Evolutionary conservation across 1,284 basidiomycete genomes (phyloP).

Genomic region (Peniophora sp.): DNA sequence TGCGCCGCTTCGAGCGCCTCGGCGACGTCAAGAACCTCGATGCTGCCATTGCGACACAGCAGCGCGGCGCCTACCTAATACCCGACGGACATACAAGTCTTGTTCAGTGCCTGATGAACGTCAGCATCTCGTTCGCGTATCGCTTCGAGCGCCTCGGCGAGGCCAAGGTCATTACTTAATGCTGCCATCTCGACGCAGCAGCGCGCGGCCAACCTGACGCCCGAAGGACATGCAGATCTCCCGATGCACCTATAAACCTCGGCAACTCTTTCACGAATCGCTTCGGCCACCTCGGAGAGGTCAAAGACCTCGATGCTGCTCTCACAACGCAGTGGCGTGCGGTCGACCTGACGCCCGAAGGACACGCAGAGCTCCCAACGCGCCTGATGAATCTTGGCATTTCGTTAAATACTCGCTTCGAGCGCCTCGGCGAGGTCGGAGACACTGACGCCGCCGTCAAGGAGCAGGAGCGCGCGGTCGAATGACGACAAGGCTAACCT

Average conservation of each 20-base stretch:
- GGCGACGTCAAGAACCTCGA: background rate
- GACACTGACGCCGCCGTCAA: background rate
- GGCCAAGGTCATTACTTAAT: no score
- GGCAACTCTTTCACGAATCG: background rate
- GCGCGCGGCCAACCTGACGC: background rate
- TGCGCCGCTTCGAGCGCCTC: background rate
- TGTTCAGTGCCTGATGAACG: constrained; percentile 11
- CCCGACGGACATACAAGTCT: constrained; percentile 1
- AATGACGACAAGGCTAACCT: no score
- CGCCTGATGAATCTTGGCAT: background rate
- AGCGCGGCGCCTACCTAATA: background rate
- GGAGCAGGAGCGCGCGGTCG: background rate
- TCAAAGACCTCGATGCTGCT: background rate
- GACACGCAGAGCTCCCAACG: background rate
- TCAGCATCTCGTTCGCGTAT: background rate
- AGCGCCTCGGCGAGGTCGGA: background rate
- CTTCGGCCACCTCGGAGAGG: background rate
- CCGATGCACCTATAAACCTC: background rate
- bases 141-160: constrained; percentile 13
- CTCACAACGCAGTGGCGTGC: background rate
- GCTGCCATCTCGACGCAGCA: constrained; percentile 9
- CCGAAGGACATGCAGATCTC: background rate
- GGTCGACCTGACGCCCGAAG: background rate
- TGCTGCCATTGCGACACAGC: background rate
- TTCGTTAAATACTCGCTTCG: background rate